Evolutionary conservation across 108 stramenopile genomes (phyloP).

Genomic region (Skeletonema potamos): DNA sequence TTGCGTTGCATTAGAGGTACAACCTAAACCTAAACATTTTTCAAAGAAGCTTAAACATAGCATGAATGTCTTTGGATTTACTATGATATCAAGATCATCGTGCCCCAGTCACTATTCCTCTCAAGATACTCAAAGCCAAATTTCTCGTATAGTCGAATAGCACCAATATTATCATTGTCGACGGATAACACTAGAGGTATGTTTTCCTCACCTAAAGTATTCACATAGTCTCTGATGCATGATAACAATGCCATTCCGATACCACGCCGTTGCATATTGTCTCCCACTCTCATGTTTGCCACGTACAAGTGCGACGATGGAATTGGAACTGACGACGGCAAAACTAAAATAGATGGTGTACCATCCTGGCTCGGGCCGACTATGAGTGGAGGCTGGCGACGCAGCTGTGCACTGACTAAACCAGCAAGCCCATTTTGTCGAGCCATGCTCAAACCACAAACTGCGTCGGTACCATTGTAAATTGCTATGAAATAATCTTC

Average conservation of each 20-base stretch:
- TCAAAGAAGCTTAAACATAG: too few relatives aligned
- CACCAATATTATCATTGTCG: constrained; percentile 27
- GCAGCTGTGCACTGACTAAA: background rate
- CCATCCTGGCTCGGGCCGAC: background rate
- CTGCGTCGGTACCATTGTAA: background rate
- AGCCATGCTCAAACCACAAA: background rate
- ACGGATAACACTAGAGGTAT: constrained; percentile 22
- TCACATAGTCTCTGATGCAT: constrained; percentile 10
- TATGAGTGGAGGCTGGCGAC: background rate
- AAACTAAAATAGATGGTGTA: background rate
- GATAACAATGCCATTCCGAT: constrained; percentile 23
- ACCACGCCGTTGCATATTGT: constrained; percentile 10
- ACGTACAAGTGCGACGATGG: constrained; percentile 26
- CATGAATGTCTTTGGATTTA: too few relatives aligned
- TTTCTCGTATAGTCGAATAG: constrained; percentile 26
- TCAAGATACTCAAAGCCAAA: constrained; percentile 32
- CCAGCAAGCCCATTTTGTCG: background rate
- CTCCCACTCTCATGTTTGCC: constrained; percentile 35
- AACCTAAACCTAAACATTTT: too few relatives aligned
- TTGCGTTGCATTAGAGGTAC: background rate
- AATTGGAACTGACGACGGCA: background rate
- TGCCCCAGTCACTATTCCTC: constrained; percentile 14
- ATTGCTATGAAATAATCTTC: constrained; percentile 33
- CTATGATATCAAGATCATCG: constrained; percentile 12
- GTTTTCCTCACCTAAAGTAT: background rate